Percentiles rank a stretch among this genome's conserved stretches.
phyloP scores from a whole-genome alignment of 1,284 basidiomycete genomes.

The Rhizopogon hawkerae region DNA sequence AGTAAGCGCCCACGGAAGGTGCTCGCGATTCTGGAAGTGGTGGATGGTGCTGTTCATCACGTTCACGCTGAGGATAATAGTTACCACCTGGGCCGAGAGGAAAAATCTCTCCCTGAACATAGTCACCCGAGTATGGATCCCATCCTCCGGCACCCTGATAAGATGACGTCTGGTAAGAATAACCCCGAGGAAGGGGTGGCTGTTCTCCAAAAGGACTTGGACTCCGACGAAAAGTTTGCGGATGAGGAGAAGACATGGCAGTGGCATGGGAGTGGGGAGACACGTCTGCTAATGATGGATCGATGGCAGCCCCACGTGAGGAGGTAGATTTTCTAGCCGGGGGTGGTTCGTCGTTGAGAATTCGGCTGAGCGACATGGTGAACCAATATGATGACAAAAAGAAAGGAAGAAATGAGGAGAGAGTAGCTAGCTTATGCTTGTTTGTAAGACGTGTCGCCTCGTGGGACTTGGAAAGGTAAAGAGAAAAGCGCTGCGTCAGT shows the following conservation, averaged over 20 bases:
- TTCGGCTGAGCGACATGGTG: slow-evolving; percentile 62
- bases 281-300: slow-evolving; percentile 23
- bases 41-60: slow-evolving; percentile 11
- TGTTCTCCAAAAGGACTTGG: slow-evolving; percentile 26
- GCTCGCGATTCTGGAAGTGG: slow-evolving; percentile 26
- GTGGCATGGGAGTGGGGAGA: slow-evolving; percentile 19
- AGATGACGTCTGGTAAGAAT: slow-evolving; percentile 27
- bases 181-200: slow-evolving; percentile 26
- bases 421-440: neutral
- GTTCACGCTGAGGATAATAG: slow-evolving; percentile 29
- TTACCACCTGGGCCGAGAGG: slow-evolving; percentile 31
- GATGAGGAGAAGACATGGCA: slow-evolving; percentile 16
- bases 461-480: slow-evolving; percentile 10
- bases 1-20: slow-evolving; percentile 21
- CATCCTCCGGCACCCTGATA: slow-evolving; percentile 33
- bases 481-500: slow-evolving; percentile 1
- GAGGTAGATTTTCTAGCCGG: slow-evolving; percentile 19
- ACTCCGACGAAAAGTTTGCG: slow-evolving; percentile 22
- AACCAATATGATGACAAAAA: slow-evolving; percentile 1
- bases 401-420: neutral
- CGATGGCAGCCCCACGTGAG: slow-evolving; percentile 14
- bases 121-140: slow-evolving; percentile 34
- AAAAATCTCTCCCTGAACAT: slow-evolving; percentile 31
- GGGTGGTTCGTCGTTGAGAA: slow-evolving; percentile 61
- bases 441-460: slow-evolving; percentile 5